Percentiles rank a stretch among this genome's conserved stretches.
Conservation (phyloP, 2,329 filamentous ascomycete species). For the Alternaria novae-zelandiae region DNA sequence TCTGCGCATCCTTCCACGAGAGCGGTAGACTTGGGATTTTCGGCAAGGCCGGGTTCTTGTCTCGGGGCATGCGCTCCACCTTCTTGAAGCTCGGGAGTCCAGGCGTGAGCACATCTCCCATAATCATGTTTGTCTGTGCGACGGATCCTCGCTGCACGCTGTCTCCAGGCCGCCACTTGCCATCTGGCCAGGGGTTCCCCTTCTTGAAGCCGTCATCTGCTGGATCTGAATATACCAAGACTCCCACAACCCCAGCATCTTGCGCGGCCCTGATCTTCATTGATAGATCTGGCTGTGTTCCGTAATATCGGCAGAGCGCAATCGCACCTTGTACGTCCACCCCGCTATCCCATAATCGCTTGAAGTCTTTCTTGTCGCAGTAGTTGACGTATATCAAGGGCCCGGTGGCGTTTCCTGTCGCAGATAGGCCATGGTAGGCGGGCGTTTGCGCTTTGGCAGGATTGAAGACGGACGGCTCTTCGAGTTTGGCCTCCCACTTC, state of each 20-base stretch:
- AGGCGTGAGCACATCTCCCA: constrained; percentile 92
- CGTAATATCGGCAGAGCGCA: constrained; percentile 81
- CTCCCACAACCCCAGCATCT: constrained; percentile 82
- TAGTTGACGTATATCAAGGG: constrained; percentile 93
- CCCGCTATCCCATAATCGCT: constrained; percentile 71
- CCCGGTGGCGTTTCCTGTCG: constrained; percentile 82
- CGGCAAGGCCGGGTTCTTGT: constrained; percentile 74
- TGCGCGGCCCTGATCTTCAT: constrained; percentile 92
- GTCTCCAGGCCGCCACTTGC: constrained; percentile 79
- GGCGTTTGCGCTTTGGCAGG: constrained; percentile 68
- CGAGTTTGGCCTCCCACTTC: constrained; percentile 79
- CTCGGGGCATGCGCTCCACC: constrained; percentile 69
- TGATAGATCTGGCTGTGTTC: constrained; percentile 72
- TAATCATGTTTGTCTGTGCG: constrained; percentile 78
- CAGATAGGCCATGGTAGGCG: constrained; percentile 88
- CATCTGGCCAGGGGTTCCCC: constrained; percentile 76
- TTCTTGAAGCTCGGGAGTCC: constrained; percentile 77
- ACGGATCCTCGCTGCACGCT: constrained; percentile 85
- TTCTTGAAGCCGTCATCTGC: constrained; percentile 79
- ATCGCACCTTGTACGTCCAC: constrained; percentile 81
- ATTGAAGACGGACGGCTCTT: constrained; percentile 77
- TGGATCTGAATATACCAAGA: constrained; percentile 92
- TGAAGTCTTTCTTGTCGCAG: constrained; percentile 83
- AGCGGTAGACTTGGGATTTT: constrained; percentile 90
- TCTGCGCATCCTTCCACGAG: constrained; percentile 86